These are phyloP conservation scores for Solanum pennellii DNA, from an alignment of 257 asterid genomes.

Conservation along the genomic window DNA sequence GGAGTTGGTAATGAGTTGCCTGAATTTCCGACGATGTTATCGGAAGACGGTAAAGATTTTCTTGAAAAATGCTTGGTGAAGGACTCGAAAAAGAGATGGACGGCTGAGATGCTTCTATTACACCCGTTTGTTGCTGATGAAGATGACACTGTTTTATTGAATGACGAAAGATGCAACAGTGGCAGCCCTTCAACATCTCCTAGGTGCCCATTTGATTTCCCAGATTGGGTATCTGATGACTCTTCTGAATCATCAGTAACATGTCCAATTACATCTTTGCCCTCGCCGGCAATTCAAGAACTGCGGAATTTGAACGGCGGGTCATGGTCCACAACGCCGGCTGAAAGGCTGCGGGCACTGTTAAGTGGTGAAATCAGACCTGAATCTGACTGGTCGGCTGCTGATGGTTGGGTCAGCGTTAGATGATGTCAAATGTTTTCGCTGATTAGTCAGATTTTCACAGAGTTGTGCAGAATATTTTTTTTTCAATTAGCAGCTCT, in stretches of 20 bases:
- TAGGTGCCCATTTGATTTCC: constrained; percentile 59
- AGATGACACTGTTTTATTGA: constrained; percentile 2
- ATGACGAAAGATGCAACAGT: not conserved
- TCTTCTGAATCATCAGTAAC: constrained; percentile 8
- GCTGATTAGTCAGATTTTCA: not conserved
- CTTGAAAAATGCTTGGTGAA: constrained; percentile 41
- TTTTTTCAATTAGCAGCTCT: constrained; percentile 1
- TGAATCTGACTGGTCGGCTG: constrained; percentile 32
- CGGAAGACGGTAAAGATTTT: constrained; percentile 64
- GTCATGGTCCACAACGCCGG: constrained; percentile 16
- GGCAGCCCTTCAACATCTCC: constrained; percentile 32
- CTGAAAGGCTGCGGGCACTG: constrained; percentile 31
- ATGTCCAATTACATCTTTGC: constrained; percentile 26
- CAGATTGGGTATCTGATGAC: constrained; percentile 41
- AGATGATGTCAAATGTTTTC: constrained; percentile 32
- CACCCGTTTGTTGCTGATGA: constrained; percentile 49
- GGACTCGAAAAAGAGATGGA: constrained; percentile 63
- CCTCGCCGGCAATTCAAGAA: constrained; percentile 19
- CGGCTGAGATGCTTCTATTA: constrained; percentile 82
- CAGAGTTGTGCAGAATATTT: not conserved
- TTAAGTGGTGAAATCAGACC: constrained; percentile 11
- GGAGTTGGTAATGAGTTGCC: constrained; percentile 57
- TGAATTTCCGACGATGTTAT: constrained; percentile 37
- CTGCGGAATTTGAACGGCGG: constrained; percentile 3
- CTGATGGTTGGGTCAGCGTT: constrained; percentile 57